Evolutionary conservation across 257 asterid species (phyloP).

Genomic region (Plantago major): DNA sequence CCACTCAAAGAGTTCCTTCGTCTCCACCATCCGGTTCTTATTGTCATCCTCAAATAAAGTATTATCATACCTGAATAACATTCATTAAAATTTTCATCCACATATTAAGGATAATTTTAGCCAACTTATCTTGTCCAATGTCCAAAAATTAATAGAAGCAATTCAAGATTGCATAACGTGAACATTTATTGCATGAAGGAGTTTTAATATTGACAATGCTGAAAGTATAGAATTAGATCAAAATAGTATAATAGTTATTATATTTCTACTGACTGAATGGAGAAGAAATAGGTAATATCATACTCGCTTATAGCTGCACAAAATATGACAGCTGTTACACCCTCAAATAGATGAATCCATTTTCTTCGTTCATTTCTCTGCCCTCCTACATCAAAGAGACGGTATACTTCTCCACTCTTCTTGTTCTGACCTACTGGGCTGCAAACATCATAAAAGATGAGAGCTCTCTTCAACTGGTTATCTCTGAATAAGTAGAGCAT

Average conservation of each 20-base stretch:
- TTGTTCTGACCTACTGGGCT: conserved; percentile 98
- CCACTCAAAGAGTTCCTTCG: conserved; percentile 98
- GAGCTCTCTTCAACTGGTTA: conserved; percentile 17
- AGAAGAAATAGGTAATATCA: conserved; percentile 15
- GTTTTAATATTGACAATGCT: no score
- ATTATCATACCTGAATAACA: conserved; percentile 77
- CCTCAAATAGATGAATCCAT: conserved; percentile 99
- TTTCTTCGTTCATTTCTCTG: conserved; percentile 99
- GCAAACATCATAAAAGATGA: conserved; percentile 39
- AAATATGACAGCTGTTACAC: conserved; percentile 96
- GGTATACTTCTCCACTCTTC: conserved; percentile 93
- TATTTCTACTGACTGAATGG: not conserved
- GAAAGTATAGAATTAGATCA: no score
- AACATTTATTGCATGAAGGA: not conserved
- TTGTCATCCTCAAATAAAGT: conserved; percentile 92
- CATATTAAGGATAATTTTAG: conserved; percentile 11
- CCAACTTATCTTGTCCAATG: conserved; percentile 6
- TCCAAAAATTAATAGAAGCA: not conserved
- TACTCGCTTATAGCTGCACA: conserved; percentile 99
- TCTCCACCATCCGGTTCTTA: conserved; percentile 91
- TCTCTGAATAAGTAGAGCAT: conserved; percentile 9
- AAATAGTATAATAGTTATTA: no score
- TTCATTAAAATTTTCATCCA: conserved; percentile 9
- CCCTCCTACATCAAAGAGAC: conserved; percentile 97
- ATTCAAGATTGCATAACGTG: not conserved